A percentile compares a stretch with the other conserved stretches of the same genome.
Conservation (phyloP, 768 basidiomycete species). For the Neoboletus magnificus region DNA sequence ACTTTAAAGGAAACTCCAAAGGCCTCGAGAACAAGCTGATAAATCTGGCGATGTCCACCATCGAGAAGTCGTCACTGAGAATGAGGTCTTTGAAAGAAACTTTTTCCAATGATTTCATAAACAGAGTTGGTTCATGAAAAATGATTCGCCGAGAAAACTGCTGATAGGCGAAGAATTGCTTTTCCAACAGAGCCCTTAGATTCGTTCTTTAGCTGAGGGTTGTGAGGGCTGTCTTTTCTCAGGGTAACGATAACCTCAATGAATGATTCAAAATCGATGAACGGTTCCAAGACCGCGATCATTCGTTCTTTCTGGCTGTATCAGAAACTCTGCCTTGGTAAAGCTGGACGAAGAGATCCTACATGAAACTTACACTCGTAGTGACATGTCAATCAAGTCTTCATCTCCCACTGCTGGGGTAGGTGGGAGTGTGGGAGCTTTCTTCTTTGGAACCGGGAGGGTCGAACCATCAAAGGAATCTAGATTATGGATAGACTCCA, state of each 20-base stretch:
- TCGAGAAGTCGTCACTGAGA: conserved; percentile 29
- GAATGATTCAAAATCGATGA: conserved; percentile 5
- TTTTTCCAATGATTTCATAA: conserved; percentile 27
- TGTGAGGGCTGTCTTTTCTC: not conserved
- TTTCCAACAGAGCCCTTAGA: not conserved
- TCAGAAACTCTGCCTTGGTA: not conserved
- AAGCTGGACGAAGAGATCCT: not conserved
- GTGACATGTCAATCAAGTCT: conserved; percentile 15
- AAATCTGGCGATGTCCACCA: conserved; percentile 21
- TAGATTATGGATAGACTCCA: not conserved
- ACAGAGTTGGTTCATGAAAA: conserved; percentile 28
- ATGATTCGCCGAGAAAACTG: conserved; percentile 32
- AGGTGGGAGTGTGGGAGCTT: not conserved
- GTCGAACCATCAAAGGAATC: not conserved
- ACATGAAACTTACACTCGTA: conserved; percentile 6
- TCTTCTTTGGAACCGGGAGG: not conserved
- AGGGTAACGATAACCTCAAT: not conserved
- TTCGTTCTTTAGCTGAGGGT: not conserved
- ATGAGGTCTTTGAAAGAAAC: conserved; percentile 34
- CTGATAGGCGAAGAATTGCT: not conserved
- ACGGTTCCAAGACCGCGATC: not conserved
- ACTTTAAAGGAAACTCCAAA: conserved; percentile 17
- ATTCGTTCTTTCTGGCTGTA: conserved; percentile 8
- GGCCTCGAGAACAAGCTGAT: not conserved
- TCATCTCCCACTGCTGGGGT: conserved; percentile 6